These are phyloP conservation scores for Vachellia collinsii DNA, from an alignment of 306 rosid genomes.

Conservation along the genomic window DNA sequence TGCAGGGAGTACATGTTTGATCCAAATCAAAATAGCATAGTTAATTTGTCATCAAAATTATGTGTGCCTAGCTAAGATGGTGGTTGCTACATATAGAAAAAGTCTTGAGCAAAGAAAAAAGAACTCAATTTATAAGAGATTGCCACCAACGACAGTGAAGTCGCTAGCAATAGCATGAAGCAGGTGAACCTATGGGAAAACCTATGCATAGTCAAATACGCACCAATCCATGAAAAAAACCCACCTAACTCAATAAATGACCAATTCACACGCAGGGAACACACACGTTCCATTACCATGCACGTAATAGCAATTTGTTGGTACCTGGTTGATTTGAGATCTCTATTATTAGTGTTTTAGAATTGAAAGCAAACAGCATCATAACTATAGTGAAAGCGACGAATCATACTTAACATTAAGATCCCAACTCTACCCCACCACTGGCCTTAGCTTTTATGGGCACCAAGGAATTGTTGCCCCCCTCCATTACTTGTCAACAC, in stretches of 20 bases:
- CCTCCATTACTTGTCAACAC: constrained; percentile 52
- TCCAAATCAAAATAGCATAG: background rate
- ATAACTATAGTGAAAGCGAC: constrained; percentile 52
- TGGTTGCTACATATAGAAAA: background rate
- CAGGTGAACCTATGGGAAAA: background rate
- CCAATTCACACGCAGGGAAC: background rate
- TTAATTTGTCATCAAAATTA: too few relatives aligned
- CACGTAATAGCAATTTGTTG: background rate
- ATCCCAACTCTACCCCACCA: constrained; percentile 56
- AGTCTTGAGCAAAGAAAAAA: background rate
- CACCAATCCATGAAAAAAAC: background rate
- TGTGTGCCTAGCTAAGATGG: background rate
- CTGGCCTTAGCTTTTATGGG: constrained; percentile 26
- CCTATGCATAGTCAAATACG: background rate
- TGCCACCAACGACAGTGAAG: background rate
- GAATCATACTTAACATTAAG: constrained; percentile 37
- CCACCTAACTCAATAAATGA: background rate
- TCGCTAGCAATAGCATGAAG: background rate
- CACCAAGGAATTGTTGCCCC: constrained; percentile 47
- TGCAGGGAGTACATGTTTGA: background rate
- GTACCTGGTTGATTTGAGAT: constrained; percentile 26
- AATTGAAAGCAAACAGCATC: constrained; percentile 43
- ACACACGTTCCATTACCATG: constrained; percentile 14
- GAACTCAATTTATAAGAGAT: background rate
- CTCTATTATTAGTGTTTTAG: constrained; percentile 6